phyloP scores from a whole-genome alignment of 1,284 basidiomycete species.

The Rhizopogon parksii region DNA sequence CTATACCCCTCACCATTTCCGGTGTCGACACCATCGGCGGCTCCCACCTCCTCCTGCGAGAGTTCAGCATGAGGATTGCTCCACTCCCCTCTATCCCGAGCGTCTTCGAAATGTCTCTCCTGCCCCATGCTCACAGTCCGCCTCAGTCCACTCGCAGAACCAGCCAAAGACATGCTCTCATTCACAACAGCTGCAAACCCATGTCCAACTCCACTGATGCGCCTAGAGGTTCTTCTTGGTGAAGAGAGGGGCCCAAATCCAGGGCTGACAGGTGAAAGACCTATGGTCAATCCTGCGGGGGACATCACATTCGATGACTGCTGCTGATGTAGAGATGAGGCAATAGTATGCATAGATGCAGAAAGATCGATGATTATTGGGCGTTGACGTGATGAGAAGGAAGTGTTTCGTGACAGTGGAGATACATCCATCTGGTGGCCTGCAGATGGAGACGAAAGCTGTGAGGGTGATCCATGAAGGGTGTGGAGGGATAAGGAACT shows the following conservation, averaged over 20 bases:
- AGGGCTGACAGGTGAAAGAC: slow-evolving; percentile 65
- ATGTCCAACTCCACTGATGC: slow-evolving; percentile 28
- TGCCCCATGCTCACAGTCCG: slow-evolving; percentile 47
- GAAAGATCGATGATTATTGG: not conserved
- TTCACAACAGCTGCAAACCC: slow-evolving; percentile 21
- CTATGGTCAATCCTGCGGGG: slow-evolving; percentile 58
- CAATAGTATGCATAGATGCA: not conserved
- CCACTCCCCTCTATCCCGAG: slow-evolving; percentile 34
- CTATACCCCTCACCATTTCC: not conserved
- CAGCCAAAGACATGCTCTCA: slow-evolving; percentile 13
- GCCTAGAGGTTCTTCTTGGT: slow-evolving; percentile 27
- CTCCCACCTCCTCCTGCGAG: not conserved
- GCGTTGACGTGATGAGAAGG: slow-evolving; percentile 1
- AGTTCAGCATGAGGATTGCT: slow-evolving; percentile 13
- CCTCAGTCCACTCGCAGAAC: slow-evolving; percentile 28
- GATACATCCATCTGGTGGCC: not conserved
- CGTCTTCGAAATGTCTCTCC: slow-evolving; percentile 21
- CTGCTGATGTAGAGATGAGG: slow-evolving; percentile 6
- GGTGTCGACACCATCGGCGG: not conserved
- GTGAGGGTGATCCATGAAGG: not conserved
- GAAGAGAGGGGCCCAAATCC: slow-evolving; percentile 60
- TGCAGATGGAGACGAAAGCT: not conserved
- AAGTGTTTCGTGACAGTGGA: not conserved
- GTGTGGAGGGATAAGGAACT: slow-evolving; percentile 5
- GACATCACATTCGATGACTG: slow-evolving; percentile 14